Evolutionary conservation across 306 rosid species (phyloP).

Genomic region (Quercus alba): DNA sequence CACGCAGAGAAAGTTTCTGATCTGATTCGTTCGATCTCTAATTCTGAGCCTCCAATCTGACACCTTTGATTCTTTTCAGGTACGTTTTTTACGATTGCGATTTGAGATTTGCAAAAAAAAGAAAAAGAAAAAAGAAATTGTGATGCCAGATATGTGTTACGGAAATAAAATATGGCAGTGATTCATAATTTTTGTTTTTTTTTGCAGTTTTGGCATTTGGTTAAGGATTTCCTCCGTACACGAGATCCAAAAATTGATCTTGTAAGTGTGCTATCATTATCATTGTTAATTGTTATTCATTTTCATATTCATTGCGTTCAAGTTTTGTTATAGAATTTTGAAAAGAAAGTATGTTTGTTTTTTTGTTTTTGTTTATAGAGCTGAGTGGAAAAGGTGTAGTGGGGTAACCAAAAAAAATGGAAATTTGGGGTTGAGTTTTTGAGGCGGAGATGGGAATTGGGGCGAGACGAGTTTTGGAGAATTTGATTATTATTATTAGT

Average conservation of each 20-base stretch:
- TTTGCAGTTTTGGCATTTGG: constrained; percentile 30
- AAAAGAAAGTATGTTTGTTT: no score
- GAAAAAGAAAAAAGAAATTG: background rate
- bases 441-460: constrained; percentile 12
- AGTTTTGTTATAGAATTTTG: no score
- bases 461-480: constrained; percentile 18
- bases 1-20: background rate
- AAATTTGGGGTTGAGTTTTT: background rate
- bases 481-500: constrained; percentile 9
- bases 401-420: background rate
- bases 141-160: background rate
- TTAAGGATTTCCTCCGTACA: constrained; percentile 8
- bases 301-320: no score
- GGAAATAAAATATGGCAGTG: background rate
- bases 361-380: background rate
- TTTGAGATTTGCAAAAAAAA: no score
- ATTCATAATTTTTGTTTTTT: background rate
- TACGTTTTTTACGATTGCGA: no score
- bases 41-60: no score
- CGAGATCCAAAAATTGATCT: background rate
- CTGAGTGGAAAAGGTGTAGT: background rate
- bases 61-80: no score
- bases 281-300: background rate
- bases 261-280: background rate
- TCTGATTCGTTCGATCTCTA: constrained; percentile 10